Conservation (phyloP, 2,329 filamentous ascomycete genomes). For the Epichloe sp. region DNA sequence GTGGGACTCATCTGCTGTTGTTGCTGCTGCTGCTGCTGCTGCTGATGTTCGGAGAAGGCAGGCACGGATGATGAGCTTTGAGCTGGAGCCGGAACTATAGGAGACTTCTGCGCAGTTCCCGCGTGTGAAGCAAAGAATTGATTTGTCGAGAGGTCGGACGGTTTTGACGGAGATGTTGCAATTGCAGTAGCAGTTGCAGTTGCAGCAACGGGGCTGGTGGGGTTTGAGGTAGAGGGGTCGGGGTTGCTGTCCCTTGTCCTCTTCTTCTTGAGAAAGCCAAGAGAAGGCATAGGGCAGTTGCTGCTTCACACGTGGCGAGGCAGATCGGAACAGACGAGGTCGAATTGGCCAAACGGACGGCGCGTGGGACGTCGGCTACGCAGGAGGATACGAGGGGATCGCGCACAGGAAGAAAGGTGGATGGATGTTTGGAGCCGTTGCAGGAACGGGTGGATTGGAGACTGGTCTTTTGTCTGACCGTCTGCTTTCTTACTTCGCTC, state of each 20-base stretch:
- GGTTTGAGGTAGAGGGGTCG: constrained; percentile 54
- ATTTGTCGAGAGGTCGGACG: constrained; percentile 27
- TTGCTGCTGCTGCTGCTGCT: too few species aligned
- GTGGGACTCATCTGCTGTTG: constrained; percentile 12
- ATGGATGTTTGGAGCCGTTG: neutral
- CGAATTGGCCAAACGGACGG: constrained; percentile 2
- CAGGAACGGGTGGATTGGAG: neutral
- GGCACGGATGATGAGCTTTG: constrained; percentile 6
- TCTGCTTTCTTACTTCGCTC: neutral
- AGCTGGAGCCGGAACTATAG: constrained; percentile 6
- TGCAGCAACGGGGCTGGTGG: constrained; percentile 49
- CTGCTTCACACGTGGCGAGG: constrained; percentile 6
- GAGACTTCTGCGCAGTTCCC: constrained; percentile 6
- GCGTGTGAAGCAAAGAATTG: constrained; percentile 12
- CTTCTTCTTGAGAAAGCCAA: constrained; percentile 98
- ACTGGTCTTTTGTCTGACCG: neutral
- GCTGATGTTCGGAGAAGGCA: constrained; percentile 6
- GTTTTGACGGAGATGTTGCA: constrained; percentile 27
- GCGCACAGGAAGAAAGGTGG: neutral
- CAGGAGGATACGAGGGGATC: constrained; percentile 2
- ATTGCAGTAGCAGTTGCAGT: neutral
- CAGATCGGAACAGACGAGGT: neutral
- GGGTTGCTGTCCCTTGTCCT: constrained; percentile 82
- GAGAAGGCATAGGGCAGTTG: constrained; percentile 61
- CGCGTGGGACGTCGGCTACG: neutral